Base-by-base conservation (phyloP, 192 early-diverging fungal species). In the Backusella mclennaniae region DNA sequence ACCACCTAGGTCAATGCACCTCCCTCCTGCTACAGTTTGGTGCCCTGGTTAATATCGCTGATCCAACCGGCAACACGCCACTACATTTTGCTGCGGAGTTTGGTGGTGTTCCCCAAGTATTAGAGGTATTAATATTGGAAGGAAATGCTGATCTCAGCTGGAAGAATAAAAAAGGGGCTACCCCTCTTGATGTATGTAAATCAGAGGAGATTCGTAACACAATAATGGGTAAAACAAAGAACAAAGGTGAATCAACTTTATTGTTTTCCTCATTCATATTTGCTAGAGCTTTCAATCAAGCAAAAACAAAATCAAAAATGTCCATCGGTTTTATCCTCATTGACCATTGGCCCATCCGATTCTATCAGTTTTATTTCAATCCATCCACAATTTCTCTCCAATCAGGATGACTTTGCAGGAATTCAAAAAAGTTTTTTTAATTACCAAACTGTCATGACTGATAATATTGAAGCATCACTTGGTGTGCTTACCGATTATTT, bases 51-150 rank as follows among this genome's bases (percentile, higher is more conserved):
- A 83, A 86, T 41, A 82, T 84, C 73, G 77, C 81, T 4, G 87
- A 88, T 44, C 66, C 80, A n/a, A 80, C 79, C 59, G 85, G 85
- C 8, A 86, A 88, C 46, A 88, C 87, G 3, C 83, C 87, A 56
- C 44, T 88, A 11, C 87, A 88, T 66, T 88, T 86, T 71, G 87
- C 87, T 19, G 81, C 85, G 23, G 87, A 88, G 56, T 86, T 83
- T 69, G 84, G 87, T 15, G 76, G 82, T 33, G 75, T 88, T 2
- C 38, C 79, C 29, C 85, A 88, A 53, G 85, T 88, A 38, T 71
- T 88, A 2, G 76, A 76, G 9, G 83, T 88, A 2, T 56, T 88
- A 26, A 78, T 87, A 2, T 66, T 80, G 21, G 84, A 85, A 66
- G 86, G 86, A 1, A 59, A 78, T 8, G 86, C 86, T 2, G 82